Conservation (phyloP, 2,329 filamentous ascomycete genomes). For the Cladophialophora carrionii region DNA sequence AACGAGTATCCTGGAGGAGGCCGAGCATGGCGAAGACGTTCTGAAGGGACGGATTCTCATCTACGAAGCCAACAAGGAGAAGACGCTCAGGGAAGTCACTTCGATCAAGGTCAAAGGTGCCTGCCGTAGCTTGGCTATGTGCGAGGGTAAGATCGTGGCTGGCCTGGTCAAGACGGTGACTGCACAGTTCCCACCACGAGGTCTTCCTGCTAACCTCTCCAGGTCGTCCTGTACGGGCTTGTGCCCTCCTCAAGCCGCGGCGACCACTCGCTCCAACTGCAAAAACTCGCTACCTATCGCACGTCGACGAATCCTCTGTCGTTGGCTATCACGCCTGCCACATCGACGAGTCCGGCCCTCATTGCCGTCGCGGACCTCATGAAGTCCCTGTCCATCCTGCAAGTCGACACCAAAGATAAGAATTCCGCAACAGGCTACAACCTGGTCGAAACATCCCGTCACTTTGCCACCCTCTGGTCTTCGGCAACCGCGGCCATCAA, state of each 20-base stretch:
- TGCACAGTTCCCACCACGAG: constrained; percentile 17
- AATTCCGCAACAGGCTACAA: constrained; percentile 23
- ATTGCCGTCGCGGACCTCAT: constrained; percentile 91
- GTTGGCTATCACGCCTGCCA: constrained; percentile 66
- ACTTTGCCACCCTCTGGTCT: constrained; percentile 80
- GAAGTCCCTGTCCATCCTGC: constrained; percentile 82
- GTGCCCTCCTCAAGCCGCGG: constrained; percentile 40
- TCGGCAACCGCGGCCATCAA: constrained; percentile 76
- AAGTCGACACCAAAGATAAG: constrained; percentile 58
- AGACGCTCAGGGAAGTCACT: constrained; percentile 71
- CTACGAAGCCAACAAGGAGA: constrained; percentile 73
- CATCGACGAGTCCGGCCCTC: constrained; percentile 51
- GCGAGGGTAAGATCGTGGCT: constrained; percentile 78
- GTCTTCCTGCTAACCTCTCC: constrained; percentile 6
- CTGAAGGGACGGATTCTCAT: constrained; percentile 77
- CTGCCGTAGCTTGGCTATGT: constrained; percentile 75
- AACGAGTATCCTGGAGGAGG: constrained; percentile 71
- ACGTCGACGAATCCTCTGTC: constrained; percentile 84
- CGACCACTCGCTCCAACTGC: constrained; percentile 55
- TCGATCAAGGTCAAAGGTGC: constrained; percentile 74
- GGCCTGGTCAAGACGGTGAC: constrained; percentile 84
- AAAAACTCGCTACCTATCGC: constrained; percentile 74
- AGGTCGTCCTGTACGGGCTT: constrained; percentile 64
- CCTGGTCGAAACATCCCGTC: constrained; percentile 74
- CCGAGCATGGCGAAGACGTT: constrained; percentile 60